These are phyloP conservation scores for Citrus reticulata DNA, from an alignment of 345 rosid genomes.

Conservation along the genomic window DNA sequence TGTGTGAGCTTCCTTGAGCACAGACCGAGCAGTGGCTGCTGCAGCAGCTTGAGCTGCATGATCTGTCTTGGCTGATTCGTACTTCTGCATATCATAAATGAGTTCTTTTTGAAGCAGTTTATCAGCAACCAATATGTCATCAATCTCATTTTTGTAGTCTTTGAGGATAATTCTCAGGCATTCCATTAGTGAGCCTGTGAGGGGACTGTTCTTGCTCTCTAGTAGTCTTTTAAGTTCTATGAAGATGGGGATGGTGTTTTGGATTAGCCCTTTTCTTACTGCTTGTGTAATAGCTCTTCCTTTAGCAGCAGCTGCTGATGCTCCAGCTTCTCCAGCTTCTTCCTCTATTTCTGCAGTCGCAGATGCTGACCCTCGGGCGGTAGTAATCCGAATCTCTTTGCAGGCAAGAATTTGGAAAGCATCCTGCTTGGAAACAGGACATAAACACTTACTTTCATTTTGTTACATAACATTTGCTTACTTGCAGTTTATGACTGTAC, in stretches of 20 bases:
- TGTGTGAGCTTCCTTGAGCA: constrained; percentile 62
- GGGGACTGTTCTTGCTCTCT: constrained; percentile 90
- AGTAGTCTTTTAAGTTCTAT: constrained; percentile 86
- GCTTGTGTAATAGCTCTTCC: constrained; percentile 90
- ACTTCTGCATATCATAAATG: constrained; percentile 84
- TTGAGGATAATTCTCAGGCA: constrained; percentile 82
- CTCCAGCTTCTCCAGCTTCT: constrained; percentile 41
- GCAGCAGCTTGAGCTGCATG: constrained; percentile 44
- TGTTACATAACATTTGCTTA: not conserved
- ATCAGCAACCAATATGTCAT: constrained; percentile 87
- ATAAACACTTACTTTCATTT: not conserved
- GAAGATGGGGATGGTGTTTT: constrained; percentile 92
- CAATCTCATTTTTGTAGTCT: constrained; percentile 93
- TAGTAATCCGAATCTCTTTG: constrained; percentile 76
- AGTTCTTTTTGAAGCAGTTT: constrained; percentile 94
- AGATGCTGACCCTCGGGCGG: constrained; percentile 49
- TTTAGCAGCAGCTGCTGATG: constrained; percentile 54
- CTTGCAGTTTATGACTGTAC: not conserved
- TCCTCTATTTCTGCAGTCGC: constrained; percentile 61
- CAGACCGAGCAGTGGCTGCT: constrained; percentile 58
- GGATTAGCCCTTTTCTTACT: constrained; percentile 81
- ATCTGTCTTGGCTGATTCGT: constrained; percentile 61
- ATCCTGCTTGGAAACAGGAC: constrained; percentile 48
- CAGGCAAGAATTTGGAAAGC: constrained; percentile 78
- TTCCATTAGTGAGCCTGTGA: constrained; percentile 89